A percentile compares a stretch with the other conserved stretches of the same genome.
Conservation (phyloP, 2,329 filamentous ascomycete genomes). For the Graphium sp. region DNA sequence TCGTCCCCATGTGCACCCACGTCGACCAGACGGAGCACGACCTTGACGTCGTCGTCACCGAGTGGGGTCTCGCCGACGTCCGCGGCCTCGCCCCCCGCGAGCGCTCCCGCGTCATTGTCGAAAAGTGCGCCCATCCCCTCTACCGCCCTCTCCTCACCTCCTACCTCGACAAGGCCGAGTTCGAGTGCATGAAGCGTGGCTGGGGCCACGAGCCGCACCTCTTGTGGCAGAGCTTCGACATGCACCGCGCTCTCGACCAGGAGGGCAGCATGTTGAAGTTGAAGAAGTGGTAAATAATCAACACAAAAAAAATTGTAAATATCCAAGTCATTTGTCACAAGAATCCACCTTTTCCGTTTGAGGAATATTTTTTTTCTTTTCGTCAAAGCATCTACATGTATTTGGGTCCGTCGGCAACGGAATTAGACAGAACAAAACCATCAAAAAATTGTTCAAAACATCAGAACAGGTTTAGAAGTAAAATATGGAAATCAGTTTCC, state of each 20-base stretch:
- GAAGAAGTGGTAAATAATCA: constrained; percentile 34
- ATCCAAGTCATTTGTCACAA: background rate
- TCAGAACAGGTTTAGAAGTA: too few relatives aligned
- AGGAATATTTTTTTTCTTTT: too few relatives aligned
- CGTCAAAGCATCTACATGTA: too few relatives aligned
- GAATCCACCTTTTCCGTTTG: too few relatives aligned
- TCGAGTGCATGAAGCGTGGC: constrained; percentile 69
- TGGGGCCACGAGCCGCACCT: constrained; percentile 85
- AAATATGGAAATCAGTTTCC: too few relatives aligned
- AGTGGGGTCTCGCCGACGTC: constrained; percentile 67
- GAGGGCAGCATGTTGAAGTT: constrained; percentile 79
- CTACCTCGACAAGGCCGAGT: constrained; percentile 77
- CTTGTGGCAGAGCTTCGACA: constrained; percentile 73
- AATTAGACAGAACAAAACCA: too few relatives aligned
- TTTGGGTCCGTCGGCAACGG: too few relatives aligned
- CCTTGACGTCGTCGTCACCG: constrained; percentile 70
- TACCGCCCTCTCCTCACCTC: constrained; percentile 69
- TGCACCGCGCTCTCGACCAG: constrained; percentile 70
- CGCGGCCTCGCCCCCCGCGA: constrained; percentile 66
- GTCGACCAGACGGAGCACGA: constrained; percentile 90
- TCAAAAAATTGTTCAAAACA: too few relatives aligned
- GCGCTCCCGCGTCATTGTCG: constrained; percentile 69
- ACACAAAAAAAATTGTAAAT: background rate
- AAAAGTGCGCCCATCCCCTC: constrained; percentile 72
- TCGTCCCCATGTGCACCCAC: constrained; percentile 89